Conservation (phyloP, 306 rosid genomes). For the Cyamopsis tetragonoloba region DNA sequence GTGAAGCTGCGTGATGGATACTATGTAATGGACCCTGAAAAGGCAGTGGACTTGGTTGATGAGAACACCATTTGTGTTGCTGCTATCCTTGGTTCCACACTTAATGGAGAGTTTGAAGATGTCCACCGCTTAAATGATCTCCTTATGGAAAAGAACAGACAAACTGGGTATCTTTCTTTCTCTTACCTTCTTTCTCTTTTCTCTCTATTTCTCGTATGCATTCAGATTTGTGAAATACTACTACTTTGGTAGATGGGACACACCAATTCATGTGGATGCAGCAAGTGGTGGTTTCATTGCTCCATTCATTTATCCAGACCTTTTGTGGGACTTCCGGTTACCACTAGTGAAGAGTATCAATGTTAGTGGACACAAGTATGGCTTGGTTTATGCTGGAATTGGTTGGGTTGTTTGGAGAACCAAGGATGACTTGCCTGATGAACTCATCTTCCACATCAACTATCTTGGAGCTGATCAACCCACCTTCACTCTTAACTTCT, state of each 20-base stretch:
- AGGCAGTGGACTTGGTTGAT: slow-evolving; percentile 87
- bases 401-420: slow-evolving; percentile 93
- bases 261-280: slow-evolving; percentile 95
- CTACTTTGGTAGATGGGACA: slow-evolving; percentile 81
- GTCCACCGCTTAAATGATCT: slow-evolving; percentile 84
- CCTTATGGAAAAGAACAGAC: slow-evolving; percentile 54
- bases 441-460: slow-evolving; percentile 91
- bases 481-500: slow-evolving; percentile 96
- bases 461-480: slow-evolving; percentile 97
- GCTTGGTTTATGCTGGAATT: slow-evolving; percentile 87
- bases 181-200: background rate
- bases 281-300: slow-evolving; percentile 98
- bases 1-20: slow-evolving; percentile 73
- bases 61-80: slow-evolving; percentile 97
- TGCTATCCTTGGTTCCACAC: slow-evolving; percentile 89
- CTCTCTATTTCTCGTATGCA: background rate
- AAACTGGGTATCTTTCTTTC: slow-evolving; percentile 58
- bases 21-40: slow-evolving; percentile 75
- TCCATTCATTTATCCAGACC: slow-evolving; percentile 84
- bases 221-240: background rate
- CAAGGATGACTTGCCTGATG: slow-evolving; percentile 84
- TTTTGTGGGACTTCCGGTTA: slow-evolving; percentile 85
- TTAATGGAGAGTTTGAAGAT: slow-evolving; percentile 93
- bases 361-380: slow-evolving; percentile 93
- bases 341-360: slow-evolving; percentile 89